Evolutionary conservation across 2,329 filamentous ascomycete species (phyloP).

Genomic region (Xenoacremonium recifei): DNA sequence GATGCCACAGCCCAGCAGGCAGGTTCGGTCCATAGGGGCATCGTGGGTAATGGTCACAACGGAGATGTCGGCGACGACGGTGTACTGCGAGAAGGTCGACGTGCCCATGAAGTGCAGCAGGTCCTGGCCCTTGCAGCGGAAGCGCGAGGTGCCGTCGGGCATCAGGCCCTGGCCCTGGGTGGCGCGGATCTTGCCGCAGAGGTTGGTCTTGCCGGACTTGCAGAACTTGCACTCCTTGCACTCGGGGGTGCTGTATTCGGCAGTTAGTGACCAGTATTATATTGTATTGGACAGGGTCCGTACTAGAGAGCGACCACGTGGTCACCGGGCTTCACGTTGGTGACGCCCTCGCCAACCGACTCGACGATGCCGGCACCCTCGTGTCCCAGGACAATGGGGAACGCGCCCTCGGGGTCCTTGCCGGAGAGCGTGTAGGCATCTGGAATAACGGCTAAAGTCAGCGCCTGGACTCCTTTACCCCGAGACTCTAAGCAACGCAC

Average conservation of each 20-base stretch:
- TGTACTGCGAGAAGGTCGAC: conserved; percentile 98
- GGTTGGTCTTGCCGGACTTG: conserved; percentile 98
- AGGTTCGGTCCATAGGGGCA: conserved; percentile 93
- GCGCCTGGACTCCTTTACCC: not conserved
- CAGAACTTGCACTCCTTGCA: conserved; percentile 99
- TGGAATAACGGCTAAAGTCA: conserved; percentile 32
- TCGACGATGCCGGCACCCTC: conserved; percentile 91
- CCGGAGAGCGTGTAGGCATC: conserved; percentile 94
- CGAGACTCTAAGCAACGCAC: conserved; percentile 43
- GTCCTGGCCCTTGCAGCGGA: conserved; percentile 92
- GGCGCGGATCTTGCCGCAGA: conserved; percentile 97
- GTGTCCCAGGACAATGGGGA: conserved; percentile 85
- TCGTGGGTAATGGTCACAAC: conserved; percentile 89
- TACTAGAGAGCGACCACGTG: conserved; percentile 88
- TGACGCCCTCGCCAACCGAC: conserved; percentile 92
- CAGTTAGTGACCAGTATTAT: not conserved
- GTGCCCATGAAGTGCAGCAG: conserved; percentile 99
- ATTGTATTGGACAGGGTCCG: conserved; percentile 29
- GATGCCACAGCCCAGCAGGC: conserved; percentile 95
- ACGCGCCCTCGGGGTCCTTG: conserved; percentile 94
- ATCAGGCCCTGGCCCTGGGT: conserved; percentile 96
- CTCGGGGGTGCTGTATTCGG: conserved; percentile 78
- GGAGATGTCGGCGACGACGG: conserved; percentile 96
- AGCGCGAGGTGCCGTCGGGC: conserved; percentile 94
- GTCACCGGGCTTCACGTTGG: conserved; percentile 89